Conservation (phyloP, 2,329 filamentous ascomycete species). For the Alternaria incomplexa region DNA sequence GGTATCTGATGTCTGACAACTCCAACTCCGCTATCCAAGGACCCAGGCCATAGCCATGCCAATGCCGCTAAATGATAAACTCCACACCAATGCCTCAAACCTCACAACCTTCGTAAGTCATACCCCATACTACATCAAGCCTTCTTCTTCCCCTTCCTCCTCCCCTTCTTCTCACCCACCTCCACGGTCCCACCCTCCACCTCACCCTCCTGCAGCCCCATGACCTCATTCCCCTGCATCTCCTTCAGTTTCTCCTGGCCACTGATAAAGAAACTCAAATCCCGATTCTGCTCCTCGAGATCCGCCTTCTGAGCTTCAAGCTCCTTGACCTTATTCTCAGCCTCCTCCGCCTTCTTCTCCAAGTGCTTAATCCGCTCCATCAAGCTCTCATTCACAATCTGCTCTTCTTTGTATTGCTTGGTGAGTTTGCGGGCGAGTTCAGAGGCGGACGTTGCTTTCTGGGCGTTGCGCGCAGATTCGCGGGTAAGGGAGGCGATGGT, state of each 20-base stretch:
- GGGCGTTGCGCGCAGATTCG: conserved; percentile 63
- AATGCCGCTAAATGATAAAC: background rate
- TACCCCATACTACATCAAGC: background rate
- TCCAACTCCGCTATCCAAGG: background rate
- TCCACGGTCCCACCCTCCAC: conserved; percentile 52
- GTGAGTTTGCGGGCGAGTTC: conserved; percentile 77
- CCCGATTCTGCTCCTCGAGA: conserved; percentile 83
- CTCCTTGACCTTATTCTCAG: conserved; percentile 56
- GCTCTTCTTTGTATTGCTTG: conserved; percentile 83
- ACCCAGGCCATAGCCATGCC: background rate
- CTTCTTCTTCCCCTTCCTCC: conserved; percentile 35
- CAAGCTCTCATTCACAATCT: conserved; percentile 79
- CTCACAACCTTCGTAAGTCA: background rate
- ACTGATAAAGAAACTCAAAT: conserved; percentile 85
- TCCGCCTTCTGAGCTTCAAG: conserved; percentile 67
- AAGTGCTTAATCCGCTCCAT: conserved; percentile 81
- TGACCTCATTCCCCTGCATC: conserved; percentile 72
- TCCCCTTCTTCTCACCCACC: conserved; percentile 38
- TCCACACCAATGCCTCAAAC: background rate
- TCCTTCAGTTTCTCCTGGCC: conserved; percentile 80
- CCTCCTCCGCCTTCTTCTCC: conserved; percentile 61
- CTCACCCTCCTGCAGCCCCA: conserved; percentile 69
- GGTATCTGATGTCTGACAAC: background rate
- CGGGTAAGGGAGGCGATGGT: conserved; percentile 73
- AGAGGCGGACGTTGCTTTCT: conserved; percentile 72